These are phyloP conservation scores for Ballota nigra DNA, from an alignment of 257 asterid species.

Conservation along the genomic window DNA sequence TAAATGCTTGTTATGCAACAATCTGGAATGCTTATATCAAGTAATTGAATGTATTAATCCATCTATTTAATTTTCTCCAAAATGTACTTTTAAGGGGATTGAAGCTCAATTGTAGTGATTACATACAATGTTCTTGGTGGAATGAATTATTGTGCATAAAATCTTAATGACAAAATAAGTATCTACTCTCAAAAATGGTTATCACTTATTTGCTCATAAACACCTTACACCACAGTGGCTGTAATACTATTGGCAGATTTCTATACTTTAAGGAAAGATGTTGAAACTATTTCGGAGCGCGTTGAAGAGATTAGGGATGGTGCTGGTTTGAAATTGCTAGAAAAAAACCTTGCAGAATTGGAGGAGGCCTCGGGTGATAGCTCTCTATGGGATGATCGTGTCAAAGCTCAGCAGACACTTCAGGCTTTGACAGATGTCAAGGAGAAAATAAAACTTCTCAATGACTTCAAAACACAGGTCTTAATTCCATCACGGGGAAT, in stretches of 20 bases:
- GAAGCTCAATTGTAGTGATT: background rate
- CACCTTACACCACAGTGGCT: background rate
- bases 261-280: constrained; percentile 79
- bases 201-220: background rate
- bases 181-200: background rate
- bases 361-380: constrained; percentile 82
- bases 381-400: constrained; percentile 94
- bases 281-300: constrained; percentile 59
- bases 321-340: constrained; percentile 77
- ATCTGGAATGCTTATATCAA: no score
- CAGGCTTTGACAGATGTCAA: constrained; percentile 84
- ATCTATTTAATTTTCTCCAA: background rate
- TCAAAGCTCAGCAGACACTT: constrained; percentile 89
- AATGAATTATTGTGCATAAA: background rate
- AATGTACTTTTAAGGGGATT: background rate
- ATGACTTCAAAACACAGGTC: constrained; percentile 88
- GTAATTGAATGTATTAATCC: background rate
- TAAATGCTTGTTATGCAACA: constrained; percentile 8
- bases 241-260: constrained; percentile 58
- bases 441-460: constrained; percentile 82
- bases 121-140: background rate
- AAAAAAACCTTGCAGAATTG: constrained; percentile 57
- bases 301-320: constrained; percentile 76
- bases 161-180: background rate
- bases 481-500: constrained; percentile 7